Evolutionary conservation across 441 rosid species (phyloP), one percentile per base, ranked within the genome.

Genomic region (Gossypium lobatum): DNA sequence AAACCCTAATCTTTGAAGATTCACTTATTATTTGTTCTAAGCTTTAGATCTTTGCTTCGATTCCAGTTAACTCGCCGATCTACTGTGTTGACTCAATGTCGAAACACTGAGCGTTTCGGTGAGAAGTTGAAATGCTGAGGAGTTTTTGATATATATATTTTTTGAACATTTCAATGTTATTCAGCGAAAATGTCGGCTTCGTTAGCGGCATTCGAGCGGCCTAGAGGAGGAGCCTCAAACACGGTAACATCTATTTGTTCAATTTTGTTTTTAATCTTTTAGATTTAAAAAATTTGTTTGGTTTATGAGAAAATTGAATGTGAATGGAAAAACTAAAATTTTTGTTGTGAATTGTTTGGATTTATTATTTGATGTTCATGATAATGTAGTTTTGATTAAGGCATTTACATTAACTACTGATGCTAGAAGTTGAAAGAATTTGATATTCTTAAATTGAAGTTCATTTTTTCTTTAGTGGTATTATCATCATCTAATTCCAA

Each of bases 201-300:
- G 77, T 73, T 90, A 82, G 92, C 93, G 71, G 88, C 92, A 83
- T 80, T 93, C 80, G 99, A 95, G 85, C 96, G 97, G 76, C 92
- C 93, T 1, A 87, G 96, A 76, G 81, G 61, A 45, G 87, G 87
- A 58, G 78, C 87, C 75, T 85, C 97, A 3, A 95, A 93, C 80
- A 86, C 97, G 99, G 99, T 95, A 84, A 52, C 4, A 68, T 26
- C 46, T 68, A 26, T 26, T 68, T 52, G 11, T 50, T 52, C 42
- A 7, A 16, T 52, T 68, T 68, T n/a, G 16, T 9, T 46, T 67
- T 52, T 9, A 4, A 59, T 78, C 70, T 20, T 59, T 23, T 52
- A 61, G 2, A 52, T 74, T 71, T 54, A 9, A 10, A 54, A 17
- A 18, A 18, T 3, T 11, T 65, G 71, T 70, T 78, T 75, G 73